These are phyloP conservation scores for Cucumis sativus DNA, from an alignment of 306 rosid genomes.

Conservation along the genomic window Cucumber_9930_V3 NC_026655.2:19837001-19837500, in stretches of 20 bases:
- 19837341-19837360: neutral
- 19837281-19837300: conserved; percentile 56
- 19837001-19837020: conserved; percentile 20
- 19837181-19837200: conserved; percentile 55
- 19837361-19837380: neutral
- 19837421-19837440: neutral
- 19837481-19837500: neutral
- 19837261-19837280: conserved; percentile 26
- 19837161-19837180: conserved; percentile 78
- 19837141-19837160: conserved; percentile 51
- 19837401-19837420: neutral
- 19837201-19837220: conserved; percentile 44
- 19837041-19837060: conserved; percentile 18
- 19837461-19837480: neutral
- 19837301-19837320: neutral
- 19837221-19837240: conserved; percentile 50
- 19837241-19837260: conserved; percentile 45
- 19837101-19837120: conserved; percentile 82
- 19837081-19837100: conserved; percentile 69
- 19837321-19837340: neutral
- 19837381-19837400: neutral
- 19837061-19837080: conserved; percentile 32
- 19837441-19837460: neutral
- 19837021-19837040: conserved; percentile 14
- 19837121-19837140: conserved; percentile 71